Evolutionary conservation across 257 asterid species (phyloP).

Genomic region (Gentiana straminea): DNA sequence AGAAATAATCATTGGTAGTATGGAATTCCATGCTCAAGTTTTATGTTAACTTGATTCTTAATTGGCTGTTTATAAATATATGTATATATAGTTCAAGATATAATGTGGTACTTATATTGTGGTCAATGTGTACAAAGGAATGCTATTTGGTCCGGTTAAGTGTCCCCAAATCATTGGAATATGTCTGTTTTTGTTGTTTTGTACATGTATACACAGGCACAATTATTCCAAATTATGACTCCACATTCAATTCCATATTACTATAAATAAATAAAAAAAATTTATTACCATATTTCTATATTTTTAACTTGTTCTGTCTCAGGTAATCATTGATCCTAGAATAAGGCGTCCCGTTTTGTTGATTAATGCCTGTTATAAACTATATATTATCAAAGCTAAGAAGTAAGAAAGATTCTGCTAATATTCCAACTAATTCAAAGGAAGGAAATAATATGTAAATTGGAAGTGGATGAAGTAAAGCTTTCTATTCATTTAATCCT

Average conservation of each 20-base stretch:
- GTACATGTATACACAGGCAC: background rate
- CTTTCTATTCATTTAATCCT: too few relatives aligned
- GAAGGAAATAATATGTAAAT: too few relatives aligned
- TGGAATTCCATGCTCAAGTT: slow-evolving; percentile 24
- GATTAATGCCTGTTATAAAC: background rate
- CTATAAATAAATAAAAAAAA: background rate
- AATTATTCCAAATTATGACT: background rate
- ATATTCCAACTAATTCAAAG: too few relatives aligned
- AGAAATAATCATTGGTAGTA: background rate
- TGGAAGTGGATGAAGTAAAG: too few relatives aligned
- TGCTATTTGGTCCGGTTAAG: slow-evolving; percentile 14
- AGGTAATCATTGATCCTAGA: too few relatives aligned
- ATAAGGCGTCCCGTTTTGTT: background rate
- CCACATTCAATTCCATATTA: background rate
- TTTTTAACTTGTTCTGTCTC: too few relatives aligned
- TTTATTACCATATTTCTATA: too few relatives aligned
- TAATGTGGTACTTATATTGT: slow-evolving; percentile 16
- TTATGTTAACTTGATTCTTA: background rate
- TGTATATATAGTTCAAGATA: slow-evolving; percentile 5
- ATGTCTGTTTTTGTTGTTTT: slow-evolving; percentile 32
- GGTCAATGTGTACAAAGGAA: slow-evolving; percentile 26
- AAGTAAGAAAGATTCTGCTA: too few relatives aligned
- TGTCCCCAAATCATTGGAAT: slow-evolving; percentile 26
- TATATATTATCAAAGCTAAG: too few relatives aligned
- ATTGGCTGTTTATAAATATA: background rate